Base-by-base conservation (phyloP, 352 stramenopile species). In the Pythium aquatile region DNA sequence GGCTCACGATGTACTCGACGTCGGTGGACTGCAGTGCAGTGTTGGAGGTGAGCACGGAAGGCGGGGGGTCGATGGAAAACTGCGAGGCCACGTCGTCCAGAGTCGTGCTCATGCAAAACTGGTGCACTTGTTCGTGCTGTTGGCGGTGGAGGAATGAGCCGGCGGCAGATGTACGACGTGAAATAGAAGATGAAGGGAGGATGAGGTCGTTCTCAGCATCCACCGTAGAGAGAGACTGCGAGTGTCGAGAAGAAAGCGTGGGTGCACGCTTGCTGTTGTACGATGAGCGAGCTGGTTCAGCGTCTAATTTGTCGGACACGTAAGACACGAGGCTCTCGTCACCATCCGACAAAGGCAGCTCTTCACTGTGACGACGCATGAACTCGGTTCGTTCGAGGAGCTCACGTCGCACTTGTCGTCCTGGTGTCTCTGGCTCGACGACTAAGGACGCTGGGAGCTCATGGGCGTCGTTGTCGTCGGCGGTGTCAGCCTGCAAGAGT, bases 1-100 rank as follows among this genome's bases (percentile, higher is more conserved):
- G 78, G 63, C 70, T 83, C 49, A 88, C 79, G 26, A 88, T 85
- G 54, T 75, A 84, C 66, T 89, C 80, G 24, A 89, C 76, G 44
- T 87, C 78, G 0, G 74, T 58, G 33, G 78, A 70, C 20, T 84
- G 75, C 16, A 83, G 52, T 3, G 46, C 24, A 7, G 65, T 52
- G 14, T 46, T 53, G 49, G 47, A 54, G 2, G 47, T 54, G 47
- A 54, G 47, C 13, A 62, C 40, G 3, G 39, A 52, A 9, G 63
- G 48, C 29, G 65, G 65, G 26, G 51, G 65, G 29, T 71, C 65
- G 14, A 71, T 63, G 5, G 65, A 71, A 37, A 71, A 71, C 58
- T 71, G 65, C 8, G 65, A 71, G 1, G 65, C 65, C 24, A 71
- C 65, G n/a, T 71, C 65, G 39, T 71, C 65, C 44, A 71, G 54